Evolutionary conservation across 2,329 filamentous ascomycete species (phyloP), one percentile per base, ranked within the genome.

Genomic region (Penicillium sp.): DNA sequence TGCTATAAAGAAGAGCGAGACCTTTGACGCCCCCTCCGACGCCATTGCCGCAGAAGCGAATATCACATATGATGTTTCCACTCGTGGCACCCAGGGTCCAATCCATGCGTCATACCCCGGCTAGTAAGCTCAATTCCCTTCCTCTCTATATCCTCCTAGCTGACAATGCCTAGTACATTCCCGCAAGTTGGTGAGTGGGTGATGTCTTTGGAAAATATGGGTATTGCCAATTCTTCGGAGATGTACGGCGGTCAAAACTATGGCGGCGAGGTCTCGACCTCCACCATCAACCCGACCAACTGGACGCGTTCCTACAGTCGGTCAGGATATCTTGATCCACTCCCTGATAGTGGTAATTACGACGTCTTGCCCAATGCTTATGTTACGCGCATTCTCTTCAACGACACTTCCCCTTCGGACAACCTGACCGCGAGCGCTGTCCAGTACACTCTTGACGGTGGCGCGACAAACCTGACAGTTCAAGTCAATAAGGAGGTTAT

Each of bases 261-360:
- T 61, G 69, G 69, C 21, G 63, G 66, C 6, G 69, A 70, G 21
- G 65, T 71, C n/a, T 65, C 69, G 20, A 71, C 68, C 1, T 71
- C 68, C 9, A 62, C 58, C 47, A 71, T 71, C 61, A 71, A 71
- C 47, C 69, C 68, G 3, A 58, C 61, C 30, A 71, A 71, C 52
- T 71, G 69, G 68, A 71, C 68, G 0, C 66, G 69, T 3, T 71
- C 69, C 3, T 71, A 71, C 59, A 71, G 68, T 59, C 64, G 65
- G 4, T 64, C 68, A 1, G 69, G 68, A 7, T 71, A 71, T 61
- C 68, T 71, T 6, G 69, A 71, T 21, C 68, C 69, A 18, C 62
- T 71, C 7, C 59, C 64, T 11, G 67, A 69, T n/a, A 57, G 57
- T 1, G 54, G 62, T 11, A 71, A 71, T 48, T 71, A 71, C 48